These are phyloP conservation scores for Podaxis pistillaris DNA, from an alignment of 768 basidiomycete species.

Conservation along the genomic window DNA sequence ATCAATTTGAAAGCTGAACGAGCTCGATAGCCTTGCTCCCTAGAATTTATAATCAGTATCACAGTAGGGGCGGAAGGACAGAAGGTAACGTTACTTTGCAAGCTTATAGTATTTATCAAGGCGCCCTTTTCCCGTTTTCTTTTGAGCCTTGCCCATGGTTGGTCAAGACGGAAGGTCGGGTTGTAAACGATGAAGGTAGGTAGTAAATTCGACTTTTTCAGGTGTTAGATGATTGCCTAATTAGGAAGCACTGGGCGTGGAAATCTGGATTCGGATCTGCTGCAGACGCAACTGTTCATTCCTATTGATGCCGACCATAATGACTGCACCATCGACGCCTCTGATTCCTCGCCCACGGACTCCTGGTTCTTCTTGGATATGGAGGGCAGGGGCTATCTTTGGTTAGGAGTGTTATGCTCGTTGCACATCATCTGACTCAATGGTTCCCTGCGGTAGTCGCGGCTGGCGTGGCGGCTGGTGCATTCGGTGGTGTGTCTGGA, in stretches of 20 bases:
- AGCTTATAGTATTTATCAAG: constrained; percentile 97
- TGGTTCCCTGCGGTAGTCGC: constrained; percentile 20
- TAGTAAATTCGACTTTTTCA: background rate
- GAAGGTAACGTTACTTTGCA: constrained; percentile 61
- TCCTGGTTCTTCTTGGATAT: constrained; percentile 29
- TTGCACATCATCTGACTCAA: background rate
- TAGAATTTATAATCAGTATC: constrained; percentile 29
- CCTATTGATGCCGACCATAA: constrained; percentile 11
- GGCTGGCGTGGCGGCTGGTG: constrained; percentile 60
- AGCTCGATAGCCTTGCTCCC: constrained; percentile 98
- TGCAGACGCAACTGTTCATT: too few relatives aligned
- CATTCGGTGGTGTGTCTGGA: constrained; percentile 50
- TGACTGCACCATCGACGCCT: constrained; percentile 24
- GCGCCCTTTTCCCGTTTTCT: constrained; percentile 95
- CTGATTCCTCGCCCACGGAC: constrained; percentile 20
- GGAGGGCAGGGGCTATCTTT: constrained; percentile 42
- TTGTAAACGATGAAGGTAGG: constrained; percentile 13
- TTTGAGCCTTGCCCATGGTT: constrained; percentile 75
- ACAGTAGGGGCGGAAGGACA: constrained; percentile 5
- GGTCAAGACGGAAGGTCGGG: constrained; percentile 1
- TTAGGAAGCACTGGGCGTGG: background rate
- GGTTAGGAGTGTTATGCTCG: constrained; percentile 26
- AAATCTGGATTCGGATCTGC: constrained; percentile 15
- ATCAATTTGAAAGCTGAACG: constrained; percentile 99
- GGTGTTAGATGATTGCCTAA: background rate